Evolutionary conservation across 345 rosid species (phyloP).

Genomic region (Psidium friedrichsthalianum): DNA sequence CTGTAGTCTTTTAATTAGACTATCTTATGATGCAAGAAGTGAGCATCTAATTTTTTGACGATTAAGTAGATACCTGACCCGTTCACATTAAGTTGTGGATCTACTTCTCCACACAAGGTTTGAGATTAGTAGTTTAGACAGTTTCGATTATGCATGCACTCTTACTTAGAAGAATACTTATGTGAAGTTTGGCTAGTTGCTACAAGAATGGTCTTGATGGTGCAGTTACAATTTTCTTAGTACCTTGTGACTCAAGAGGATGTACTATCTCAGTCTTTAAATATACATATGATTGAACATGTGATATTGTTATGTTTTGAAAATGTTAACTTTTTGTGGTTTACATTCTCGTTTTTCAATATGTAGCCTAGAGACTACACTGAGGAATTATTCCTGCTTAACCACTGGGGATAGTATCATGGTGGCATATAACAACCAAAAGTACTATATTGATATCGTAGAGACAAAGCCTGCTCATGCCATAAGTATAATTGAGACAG

Average conservation of each 20-base stretch:
- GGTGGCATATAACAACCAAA: conserved; percentile 97
- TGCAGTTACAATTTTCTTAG: not conserved
- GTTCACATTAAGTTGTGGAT: not conserved
- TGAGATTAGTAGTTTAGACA: not conserved
- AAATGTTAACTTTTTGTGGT: not conserved
- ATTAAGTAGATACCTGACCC: not conserved
- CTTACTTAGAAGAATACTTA: not conserved
- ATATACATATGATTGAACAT: not conserved
- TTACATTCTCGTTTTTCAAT: not conserved
- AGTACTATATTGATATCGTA: conserved; percentile 88
- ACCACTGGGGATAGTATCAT: conserved; percentile 96
- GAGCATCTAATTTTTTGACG: not conserved
- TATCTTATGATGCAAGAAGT: not conserved
- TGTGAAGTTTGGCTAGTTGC: not conserved
- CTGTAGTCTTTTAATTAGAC: not conserved
- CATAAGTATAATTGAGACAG: conserved; percentile 97
- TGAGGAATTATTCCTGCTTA: conserved; percentile 94
- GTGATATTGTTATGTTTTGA: not conserved
- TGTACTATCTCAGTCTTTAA: not conserved
- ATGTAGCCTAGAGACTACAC: conserved; percentile 87
- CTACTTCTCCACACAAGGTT: not conserved
- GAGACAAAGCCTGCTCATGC: conserved; percentile 95
- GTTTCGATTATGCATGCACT: not conserved
- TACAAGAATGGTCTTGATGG: not conserved
- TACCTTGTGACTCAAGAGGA: not conserved